Percentiles rank a stretch among this genome's conserved stretches.
phyloP scores from a whole-genome alignment of 352 stramenopile genomes.

The Sclerospora graminicola region DNA sequence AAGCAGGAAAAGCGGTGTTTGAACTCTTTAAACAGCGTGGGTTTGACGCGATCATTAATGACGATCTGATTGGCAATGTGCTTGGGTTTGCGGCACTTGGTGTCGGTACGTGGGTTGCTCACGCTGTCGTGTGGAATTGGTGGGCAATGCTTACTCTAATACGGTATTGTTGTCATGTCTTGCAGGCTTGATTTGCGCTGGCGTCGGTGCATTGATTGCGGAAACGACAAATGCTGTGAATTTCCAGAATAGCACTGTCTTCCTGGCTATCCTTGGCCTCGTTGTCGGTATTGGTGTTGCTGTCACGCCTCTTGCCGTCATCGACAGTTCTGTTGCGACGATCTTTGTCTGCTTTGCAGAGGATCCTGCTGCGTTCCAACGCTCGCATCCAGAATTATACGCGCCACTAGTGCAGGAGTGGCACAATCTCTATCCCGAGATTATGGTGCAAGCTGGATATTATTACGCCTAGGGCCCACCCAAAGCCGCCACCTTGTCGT shows the following conservation, averaged over 20 bases:
- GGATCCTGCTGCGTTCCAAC: conserved; percentile 71
- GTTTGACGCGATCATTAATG: conserved; percentile 95
- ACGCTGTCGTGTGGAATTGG: background rate
- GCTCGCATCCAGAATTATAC: conserved; percentile 75
- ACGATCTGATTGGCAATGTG: conserved; percentile 90
- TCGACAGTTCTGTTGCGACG: conserved; percentile 91
- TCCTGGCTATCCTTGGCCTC: conserved; percentile 79
- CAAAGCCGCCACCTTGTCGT: background rate
- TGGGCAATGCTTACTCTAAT: background rate
- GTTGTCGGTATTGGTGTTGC: conserved; percentile 83
- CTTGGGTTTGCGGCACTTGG: conserved; percentile 84
- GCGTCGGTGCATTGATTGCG: conserved; percentile 35
- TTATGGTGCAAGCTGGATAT: conserved; percentile 84
- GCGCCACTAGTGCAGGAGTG: conserved; percentile 74
- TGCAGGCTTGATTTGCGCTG: conserved; percentile 66
- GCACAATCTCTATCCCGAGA: conserved; percentile 83
- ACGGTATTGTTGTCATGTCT: conserved; percentile 1
- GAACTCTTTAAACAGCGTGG: conserved; percentile 88
- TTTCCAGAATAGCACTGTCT: conserved; percentile 64
- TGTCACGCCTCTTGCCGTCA: conserved; percentile 85
- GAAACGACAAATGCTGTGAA: conserved; percentile 38
- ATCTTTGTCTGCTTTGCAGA: conserved; percentile 96
- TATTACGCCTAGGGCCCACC: conserved; percentile 36
- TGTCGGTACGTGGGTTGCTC: conserved; percentile 44
- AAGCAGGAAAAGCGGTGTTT: conserved; percentile 89